Evolutionary conservation across 2,329 filamentous ascomycete genomes (phyloP).

Genomic region (Talaromyces sp.): DNA sequence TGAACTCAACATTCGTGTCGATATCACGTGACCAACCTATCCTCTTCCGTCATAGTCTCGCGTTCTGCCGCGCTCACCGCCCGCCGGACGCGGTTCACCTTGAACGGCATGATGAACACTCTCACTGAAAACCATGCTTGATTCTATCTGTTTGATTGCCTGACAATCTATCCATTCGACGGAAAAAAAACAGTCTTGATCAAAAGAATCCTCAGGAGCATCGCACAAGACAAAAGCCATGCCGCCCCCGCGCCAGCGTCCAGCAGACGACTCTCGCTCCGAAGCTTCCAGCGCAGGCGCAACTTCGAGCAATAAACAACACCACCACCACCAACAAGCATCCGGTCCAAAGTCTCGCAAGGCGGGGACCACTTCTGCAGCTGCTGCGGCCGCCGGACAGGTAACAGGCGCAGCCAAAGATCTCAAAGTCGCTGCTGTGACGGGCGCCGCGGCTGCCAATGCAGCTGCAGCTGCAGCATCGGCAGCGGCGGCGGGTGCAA

Average conservation of each 20-base stretch:
- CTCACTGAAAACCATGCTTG: too few species aligned
- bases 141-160: too few species aligned
- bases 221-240: slow-evolving; percentile 24
- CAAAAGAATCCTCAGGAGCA: too few species aligned
- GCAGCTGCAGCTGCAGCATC: not conserved
- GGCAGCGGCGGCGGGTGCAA: not conserved
- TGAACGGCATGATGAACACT: not conserved
- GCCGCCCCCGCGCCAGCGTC: slow-evolving; percentile 43
- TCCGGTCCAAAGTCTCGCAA: slow-evolving; percentile 29
- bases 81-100: slow-evolving; percentile 15
- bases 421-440: slow-evolving; percentile 18
- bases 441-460: slow-evolving; percentile 4
- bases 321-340: too few species aligned
- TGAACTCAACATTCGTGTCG: too few species aligned
- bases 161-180: too few species aligned
- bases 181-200: too few species aligned
- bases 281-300: slow-evolving; percentile 41
- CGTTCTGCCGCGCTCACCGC: slow-evolving; percentile 29
- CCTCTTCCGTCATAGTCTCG: slow-evolving; percentile 12
- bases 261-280: slow-evolving; percentile 42
- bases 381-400: not conserved
- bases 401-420: slow-evolving; percentile 10
- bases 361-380: not conserved
- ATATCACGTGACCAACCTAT: not conserved
- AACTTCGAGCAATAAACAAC: slow-evolving; percentile 29